A percentile compares a stretch with the other conserved stretches of the same genome.
phyloP scores from a whole-genome alignment of 1,139 yeast species.

The Debaryomycetaceae sp. region DNA sequence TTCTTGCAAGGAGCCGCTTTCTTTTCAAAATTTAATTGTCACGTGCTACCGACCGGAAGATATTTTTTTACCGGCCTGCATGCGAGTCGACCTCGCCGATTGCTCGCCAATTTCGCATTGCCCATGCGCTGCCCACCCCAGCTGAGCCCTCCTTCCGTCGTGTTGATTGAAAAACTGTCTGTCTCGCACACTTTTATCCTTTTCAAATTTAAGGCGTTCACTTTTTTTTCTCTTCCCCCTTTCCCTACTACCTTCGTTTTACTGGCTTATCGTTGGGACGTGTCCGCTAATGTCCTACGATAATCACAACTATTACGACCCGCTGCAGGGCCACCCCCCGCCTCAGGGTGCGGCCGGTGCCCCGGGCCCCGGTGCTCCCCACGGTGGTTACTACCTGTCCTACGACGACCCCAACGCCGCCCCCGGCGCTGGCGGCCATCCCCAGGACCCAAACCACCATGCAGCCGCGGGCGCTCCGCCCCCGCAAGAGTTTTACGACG shows the following conservation, averaged over 20 bases:
- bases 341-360: conserved; percentile 15
- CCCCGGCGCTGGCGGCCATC: conserved; percentile 10
- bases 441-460: background rate
- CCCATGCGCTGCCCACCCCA: no score
- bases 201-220: no score
- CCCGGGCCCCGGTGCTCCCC: conserved; percentile 6
- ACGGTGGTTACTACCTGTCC: conserved; percentile 37
- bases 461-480: conserved; percentile 10
- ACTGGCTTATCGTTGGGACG: no score
- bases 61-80: no score
- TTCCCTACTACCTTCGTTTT: background rate
- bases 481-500: conserved; percentile 30
- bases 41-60: no score
- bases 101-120: no score
- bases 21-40: no score
- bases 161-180: no score
- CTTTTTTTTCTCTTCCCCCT: background rate
- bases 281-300: background rate
- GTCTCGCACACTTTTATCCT: no score
- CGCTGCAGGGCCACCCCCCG: background rate
- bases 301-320: background rate
- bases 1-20: no score
- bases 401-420: conserved; percentile 28
- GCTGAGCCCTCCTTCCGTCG: no score
- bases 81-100: no score